These are phyloP conservation scores for Emmonsia crescens DNA, from an alignment of 2,329 filamentous ascomycete genomes.

Conservation along the genomic window DNA sequence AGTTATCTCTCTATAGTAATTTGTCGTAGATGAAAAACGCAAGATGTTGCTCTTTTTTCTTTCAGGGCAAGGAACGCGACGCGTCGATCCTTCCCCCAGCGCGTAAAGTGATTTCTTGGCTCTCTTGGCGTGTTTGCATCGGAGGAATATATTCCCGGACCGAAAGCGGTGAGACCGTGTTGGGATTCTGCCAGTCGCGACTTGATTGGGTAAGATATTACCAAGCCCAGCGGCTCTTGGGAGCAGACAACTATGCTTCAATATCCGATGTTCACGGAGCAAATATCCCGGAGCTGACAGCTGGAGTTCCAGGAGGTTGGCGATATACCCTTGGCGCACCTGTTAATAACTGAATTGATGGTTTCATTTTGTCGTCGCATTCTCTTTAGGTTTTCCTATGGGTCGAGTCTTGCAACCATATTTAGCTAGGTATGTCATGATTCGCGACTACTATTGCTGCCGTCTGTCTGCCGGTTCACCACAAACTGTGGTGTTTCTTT, in stretches of 20 bases:
- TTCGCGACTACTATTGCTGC: background rate
- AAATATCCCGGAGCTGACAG: background rate
- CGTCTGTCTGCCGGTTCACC: background rate
- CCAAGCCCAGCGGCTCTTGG: background rate
- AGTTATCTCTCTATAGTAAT: background rate
- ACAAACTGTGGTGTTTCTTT: slow-evolving; percentile 13
- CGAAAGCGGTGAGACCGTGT: slow-evolving; percentile 3
- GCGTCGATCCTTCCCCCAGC: slow-evolving; percentile 20
- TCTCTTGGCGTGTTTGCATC: slow-evolving; percentile 14
- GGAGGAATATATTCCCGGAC: slow-evolving; percentile 2
- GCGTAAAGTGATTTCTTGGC: slow-evolving; percentile 32
- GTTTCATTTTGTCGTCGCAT: background rate
- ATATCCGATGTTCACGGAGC: background rate
- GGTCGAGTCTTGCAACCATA: background rate
- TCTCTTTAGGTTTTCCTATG: background rate
- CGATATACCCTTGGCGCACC: background rate
- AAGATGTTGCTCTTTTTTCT: no score
- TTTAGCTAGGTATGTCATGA: background rate
- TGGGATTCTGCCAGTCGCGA: background rate
- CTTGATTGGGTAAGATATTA: background rate
- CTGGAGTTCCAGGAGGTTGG: background rate
- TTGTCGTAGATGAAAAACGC: background rate
- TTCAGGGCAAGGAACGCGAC: slow-evolving; percentile 21
- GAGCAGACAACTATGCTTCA: background rate
- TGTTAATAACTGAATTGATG: background rate